phyloP scores from a whole-genome alignment of 2,329 filamentous ascomycete genomes.

The Alternaria triticimaculans region DNA sequence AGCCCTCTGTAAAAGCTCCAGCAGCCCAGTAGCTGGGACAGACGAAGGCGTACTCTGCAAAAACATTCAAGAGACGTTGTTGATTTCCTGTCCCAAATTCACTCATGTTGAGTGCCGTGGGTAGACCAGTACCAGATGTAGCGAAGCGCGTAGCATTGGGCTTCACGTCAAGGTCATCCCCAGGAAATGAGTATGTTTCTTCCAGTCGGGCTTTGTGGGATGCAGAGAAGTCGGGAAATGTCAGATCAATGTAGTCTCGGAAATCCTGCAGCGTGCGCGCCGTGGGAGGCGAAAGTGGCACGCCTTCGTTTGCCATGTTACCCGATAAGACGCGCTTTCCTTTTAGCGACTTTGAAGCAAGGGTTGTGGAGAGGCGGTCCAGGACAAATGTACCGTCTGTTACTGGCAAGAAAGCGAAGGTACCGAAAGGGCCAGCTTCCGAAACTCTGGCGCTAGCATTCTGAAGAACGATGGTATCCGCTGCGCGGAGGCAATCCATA shows the following conservation, averaged over 20 bases:
- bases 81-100: conserved; percentile 40
- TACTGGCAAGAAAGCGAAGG: conserved; percentile 52
- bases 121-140: conserved; percentile 28
- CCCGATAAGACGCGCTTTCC: conserved; percentile 39
- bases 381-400: conserved; percentile 51
- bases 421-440: conserved; percentile 46
- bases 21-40: conserved; percentile 52
- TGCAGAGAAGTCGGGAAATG: conserved; percentile 47
- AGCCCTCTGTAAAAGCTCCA: conserved; percentile 41
- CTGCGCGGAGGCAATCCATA: conserved; percentile 35
- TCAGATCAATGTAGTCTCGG: conserved; percentile 34
- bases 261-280: conserved; percentile 38
- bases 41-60: conserved; percentile 54
- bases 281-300: conserved; percentile 45
- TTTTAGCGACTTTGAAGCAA: conserved; percentile 31
- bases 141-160: conserved; percentile 33
- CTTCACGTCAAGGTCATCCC: conserved; percentile 30
- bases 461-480: conserved; percentile 33
- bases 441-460: conserved; percentile 41
- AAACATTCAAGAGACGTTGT: conserved; percentile 52
- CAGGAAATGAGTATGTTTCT: conserved; percentile 36
- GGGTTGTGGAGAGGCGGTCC: conserved; percentile 41
- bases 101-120: conserved; percentile 40
- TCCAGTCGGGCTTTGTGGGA: conserved; percentile 35
- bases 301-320: conserved; percentile 51